Evolutionary conservation across 345 rosid species (phyloP), one percentile per base, ranked within the genome.

Genomic region (Pseudoturritis turrita): DNA sequence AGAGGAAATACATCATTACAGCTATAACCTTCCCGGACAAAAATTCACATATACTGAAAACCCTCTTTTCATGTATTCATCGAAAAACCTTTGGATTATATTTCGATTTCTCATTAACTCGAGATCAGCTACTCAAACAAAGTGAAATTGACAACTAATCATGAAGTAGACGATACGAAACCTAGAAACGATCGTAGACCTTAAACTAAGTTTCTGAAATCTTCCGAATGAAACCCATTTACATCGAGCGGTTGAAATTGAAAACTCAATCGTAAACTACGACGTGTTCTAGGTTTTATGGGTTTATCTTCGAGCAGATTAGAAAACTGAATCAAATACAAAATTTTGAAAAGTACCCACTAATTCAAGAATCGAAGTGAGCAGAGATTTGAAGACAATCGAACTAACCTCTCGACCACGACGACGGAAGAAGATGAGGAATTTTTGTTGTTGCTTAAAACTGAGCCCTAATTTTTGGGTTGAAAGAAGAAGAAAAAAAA

Each of bases 401-500:
- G 7, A 39, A 58, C 68, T 49, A 13, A 67, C 68, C 73, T 41
- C 47, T 22, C 17, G 55, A 33, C 18, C 2, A 56, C 58, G 18
- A 46, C 59, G 72, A 17, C 17, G 49, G 66, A 64, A 10, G 75
- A 62, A 2, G 35, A 36, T 12, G 19, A 21, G 28, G 17, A 11
- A 17, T 6, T 39, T 33, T n/a, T 4, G 33, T n/a, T n/a, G 54
- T n/a, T 41, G 39, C 49, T 47, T 5, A 36, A 12, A 65, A 59
- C 55, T 35, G 50, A 75, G 17, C 73, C 68, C 63, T 68, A 60
- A 59, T 50, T 64, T 47, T 66, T 21, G 19, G 35, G 44, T 49
- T 29, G 45, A 10, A 5, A 12, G 8, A 2, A 12, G 2, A 44
- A 43, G 50, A 18, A n/a, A 23, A 5, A 5, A 8, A 12, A 14